Evolutionary conservation across 805 yeast species (phyloP).

Genomic region (Yamadazyma takamatsuzukensis): DNA sequence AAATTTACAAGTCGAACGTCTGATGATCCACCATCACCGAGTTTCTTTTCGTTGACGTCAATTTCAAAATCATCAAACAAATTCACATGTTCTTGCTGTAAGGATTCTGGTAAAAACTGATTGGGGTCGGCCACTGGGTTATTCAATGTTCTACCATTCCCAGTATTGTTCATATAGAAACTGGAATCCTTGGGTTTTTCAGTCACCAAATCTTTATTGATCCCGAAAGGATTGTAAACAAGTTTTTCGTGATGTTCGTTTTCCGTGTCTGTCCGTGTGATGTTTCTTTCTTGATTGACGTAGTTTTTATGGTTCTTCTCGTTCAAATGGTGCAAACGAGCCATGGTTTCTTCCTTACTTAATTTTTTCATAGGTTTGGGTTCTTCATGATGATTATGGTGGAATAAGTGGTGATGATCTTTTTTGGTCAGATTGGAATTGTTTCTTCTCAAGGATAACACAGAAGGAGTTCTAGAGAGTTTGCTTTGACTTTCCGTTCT

Average conservation of each 20-base stretch:
- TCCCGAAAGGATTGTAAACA: slow-evolving; percentile 66
- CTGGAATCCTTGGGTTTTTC: slow-evolving; percentile 25
- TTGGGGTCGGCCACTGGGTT: slow-evolving; percentile 68
- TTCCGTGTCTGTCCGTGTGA: not conserved
- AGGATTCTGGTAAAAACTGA: slow-evolving; percentile 51
- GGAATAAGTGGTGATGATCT: not conserved
- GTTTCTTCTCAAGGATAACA: slow-evolving; percentile 16
- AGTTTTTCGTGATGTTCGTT: slow-evolving; percentile 36
- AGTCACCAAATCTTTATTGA: slow-evolving; percentile 29
- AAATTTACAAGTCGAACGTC: slow-evolving; percentile 49
- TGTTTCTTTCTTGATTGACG: slow-evolving; percentile 5
- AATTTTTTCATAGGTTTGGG: slow-evolving; percentile 13
- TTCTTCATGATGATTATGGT: slow-evolving; percentile 2
- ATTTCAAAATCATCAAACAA: slow-evolving; percentile 55
- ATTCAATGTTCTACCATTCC: slow-evolving; percentile 48
- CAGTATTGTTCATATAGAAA: slow-evolving; percentile 30
- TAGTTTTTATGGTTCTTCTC: slow-evolving; percentile 19
- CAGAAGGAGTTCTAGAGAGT: slow-evolving; percentile 36
- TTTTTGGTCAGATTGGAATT: slow-evolving; percentile 12
- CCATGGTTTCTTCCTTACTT: slow-evolving; percentile 33
- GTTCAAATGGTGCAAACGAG: slow-evolving; percentile 32
- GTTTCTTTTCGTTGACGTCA: slow-evolving; percentile 38
- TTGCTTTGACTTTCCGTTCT: slow-evolving; percentile 46
- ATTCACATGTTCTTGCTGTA: slow-evolving; percentile 45
- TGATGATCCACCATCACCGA: slow-evolving; percentile 75